Conservation (phyloP, 805 yeast species). For the Ogataea pini region DNA sequence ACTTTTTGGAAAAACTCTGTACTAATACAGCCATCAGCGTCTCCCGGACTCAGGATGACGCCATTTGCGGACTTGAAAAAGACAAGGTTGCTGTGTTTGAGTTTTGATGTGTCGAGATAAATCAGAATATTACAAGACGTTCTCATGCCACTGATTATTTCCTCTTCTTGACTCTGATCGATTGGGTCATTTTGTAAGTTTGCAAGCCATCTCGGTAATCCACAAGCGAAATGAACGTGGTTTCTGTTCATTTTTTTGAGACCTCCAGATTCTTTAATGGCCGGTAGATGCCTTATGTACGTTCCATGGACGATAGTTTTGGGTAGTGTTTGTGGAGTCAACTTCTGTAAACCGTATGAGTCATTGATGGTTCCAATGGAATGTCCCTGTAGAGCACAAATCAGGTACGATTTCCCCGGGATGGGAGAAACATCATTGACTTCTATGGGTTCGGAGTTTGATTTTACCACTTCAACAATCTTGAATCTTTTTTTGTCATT, state of each 20-base stretch:
- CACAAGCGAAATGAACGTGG: constrained; percentile 83
- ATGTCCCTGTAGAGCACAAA: constrained; percentile 97
- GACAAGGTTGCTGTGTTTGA: constrained; percentile 44
- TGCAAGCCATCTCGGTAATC: constrained; percentile 39
- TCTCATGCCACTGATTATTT: constrained; percentile 75
- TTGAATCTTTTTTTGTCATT: constrained; percentile 76
- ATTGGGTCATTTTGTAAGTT: background rate
- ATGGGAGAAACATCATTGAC: constrained; percentile 2
- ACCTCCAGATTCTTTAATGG: constrained; percentile 55
- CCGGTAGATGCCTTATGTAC: constrained; percentile 43
- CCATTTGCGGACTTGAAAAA: constrained; percentile 71
- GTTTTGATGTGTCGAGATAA: constrained; percentile 55
- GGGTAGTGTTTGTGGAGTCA: constrained; percentile 45
- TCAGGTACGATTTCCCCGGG: constrained; percentile 33
- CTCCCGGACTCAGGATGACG: constrained; percentile 70
- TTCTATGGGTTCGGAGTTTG: constrained; percentile 7
- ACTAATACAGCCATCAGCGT: constrained; percentile 52
- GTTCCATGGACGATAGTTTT: constrained; percentile 79
- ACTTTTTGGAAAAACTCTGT: constrained; percentile 42
- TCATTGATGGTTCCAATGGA: constrained; percentile 51
- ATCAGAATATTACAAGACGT: constrained; percentile 56
- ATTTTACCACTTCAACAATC: constrained; percentile 33
- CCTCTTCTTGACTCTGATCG: constrained; percentile 8
- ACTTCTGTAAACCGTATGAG: constrained; percentile 32
- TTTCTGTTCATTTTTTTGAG: constrained; percentile 70